Evolutionary conservation across 257 asterid genomes (phyloP).

Genomic region (Nicotiana noctiflora): DNA sequence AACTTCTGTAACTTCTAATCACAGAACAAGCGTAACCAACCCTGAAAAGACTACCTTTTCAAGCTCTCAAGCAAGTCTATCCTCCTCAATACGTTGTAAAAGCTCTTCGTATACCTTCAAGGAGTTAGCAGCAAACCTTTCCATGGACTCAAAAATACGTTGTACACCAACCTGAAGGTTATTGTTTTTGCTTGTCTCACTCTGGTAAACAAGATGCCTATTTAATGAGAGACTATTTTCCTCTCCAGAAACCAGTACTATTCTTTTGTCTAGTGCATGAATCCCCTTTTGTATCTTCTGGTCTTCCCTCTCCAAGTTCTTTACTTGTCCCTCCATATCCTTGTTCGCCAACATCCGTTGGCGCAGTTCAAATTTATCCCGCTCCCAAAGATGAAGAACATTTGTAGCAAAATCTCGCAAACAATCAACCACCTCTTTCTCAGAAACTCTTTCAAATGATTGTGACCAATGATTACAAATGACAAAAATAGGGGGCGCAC

Average conservation of each 20-base stretch:
- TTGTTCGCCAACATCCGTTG: constrained; percentile 58
- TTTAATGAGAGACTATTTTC: constrained; percentile 38
- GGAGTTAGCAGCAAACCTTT: constrained; percentile 53
- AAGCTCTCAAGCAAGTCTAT: constrained; percentile 39
- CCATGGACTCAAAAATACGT: constrained; percentile 82
- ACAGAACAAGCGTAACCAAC: neutral
- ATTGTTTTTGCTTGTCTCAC: constrained; percentile 63
- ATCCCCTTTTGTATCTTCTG: constrained; percentile 81
- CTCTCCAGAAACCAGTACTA: constrained; percentile 44
- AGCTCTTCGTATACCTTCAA: constrained; percentile 74
- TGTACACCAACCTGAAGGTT: constrained; percentile 68
- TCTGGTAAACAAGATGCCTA: constrained; percentile 66
- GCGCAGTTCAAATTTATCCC: constrained; percentile 64
- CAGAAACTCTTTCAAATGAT: constrained; percentile 63
- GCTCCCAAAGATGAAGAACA: constrained; percentile 73
- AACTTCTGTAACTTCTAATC: neutral
- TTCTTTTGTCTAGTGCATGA: constrained; percentile 68
- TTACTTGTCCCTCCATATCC: constrained; percentile 68
- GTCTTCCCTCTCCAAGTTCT: constrained; percentile 80
- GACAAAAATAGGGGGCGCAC: constrained; percentile 85
- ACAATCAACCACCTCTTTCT: constrained; percentile 70
- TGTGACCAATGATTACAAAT: constrained; percentile 87
- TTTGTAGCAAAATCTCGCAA: constrained; percentile 68
- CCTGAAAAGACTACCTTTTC: constrained; percentile 11
- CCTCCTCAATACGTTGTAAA: constrained; percentile 73